Conservation (phyloP, 768 basidiomycete genomes). For the Psilocybe cyanescens region DNA sequence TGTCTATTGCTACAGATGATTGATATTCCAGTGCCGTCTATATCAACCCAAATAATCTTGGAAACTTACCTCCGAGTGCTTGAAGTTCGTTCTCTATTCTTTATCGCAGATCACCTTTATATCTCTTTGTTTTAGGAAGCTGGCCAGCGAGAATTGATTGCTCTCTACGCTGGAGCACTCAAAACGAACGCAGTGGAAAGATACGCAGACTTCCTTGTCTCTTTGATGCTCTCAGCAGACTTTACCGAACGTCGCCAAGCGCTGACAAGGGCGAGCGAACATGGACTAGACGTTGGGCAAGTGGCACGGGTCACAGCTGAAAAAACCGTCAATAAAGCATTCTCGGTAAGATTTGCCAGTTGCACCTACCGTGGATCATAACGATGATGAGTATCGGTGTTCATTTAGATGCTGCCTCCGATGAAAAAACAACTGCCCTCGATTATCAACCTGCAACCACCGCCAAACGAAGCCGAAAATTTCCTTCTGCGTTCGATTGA, state of each 20-base stretch:
- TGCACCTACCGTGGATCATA: too few species aligned
- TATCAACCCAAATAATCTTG: slow-evolving; percentile 79
- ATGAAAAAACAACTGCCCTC: slow-evolving; percentile 64
- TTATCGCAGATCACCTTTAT: not conserved
- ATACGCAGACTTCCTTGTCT: slow-evolving; percentile 89
- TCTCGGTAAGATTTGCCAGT: slow-evolving; percentile 48
- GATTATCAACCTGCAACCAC: slow-evolving; percentile 57
- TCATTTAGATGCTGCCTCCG: slow-evolving; percentile 50
- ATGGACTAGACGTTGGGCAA: slow-evolving; percentile 79
- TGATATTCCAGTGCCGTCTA: slow-evolving; percentile 70
- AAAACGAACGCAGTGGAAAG: slow-evolving; percentile 91
- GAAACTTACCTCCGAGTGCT: slow-evolving; percentile 89
- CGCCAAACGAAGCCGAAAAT: slow-evolving; percentile 59
- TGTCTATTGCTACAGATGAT: slow-evolving; percentile 89
- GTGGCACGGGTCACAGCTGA: slow-evolving; percentile 86
- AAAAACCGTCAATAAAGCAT: slow-evolving; percentile 70
- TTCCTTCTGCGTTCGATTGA: slow-evolving; percentile 87
- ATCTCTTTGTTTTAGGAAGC: slow-evolving; percentile 48
- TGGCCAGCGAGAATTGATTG: slow-evolving; percentile 84
- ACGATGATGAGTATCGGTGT: slow-evolving; percentile 7
- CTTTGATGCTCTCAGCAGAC: slow-evolving; percentile 67
- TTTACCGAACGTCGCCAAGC: slow-evolving; percentile 68
- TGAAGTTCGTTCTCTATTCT: slow-evolving; percentile 53
- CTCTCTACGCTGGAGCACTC: slow-evolving; percentile 90
- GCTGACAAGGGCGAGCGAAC: slow-evolving; percentile 76